Evolutionary conservation across 805 yeast genomes (phyloP).

Genomic region (Saccharomycopsis microspora): DNA sequence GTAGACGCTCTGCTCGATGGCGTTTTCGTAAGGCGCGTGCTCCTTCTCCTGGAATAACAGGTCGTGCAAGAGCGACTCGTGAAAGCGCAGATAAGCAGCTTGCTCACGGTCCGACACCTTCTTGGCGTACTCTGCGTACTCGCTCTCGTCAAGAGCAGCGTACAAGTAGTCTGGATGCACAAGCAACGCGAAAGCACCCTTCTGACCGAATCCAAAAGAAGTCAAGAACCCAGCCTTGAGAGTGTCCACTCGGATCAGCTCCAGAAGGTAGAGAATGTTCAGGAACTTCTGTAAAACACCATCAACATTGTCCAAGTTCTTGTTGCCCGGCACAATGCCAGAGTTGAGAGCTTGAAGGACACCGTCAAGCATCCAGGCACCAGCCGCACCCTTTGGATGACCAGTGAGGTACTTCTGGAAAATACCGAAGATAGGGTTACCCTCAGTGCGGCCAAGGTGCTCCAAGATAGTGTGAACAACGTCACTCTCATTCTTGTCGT

Average conservation of each 20-base stretch:
- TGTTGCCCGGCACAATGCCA: conserved; percentile 96
- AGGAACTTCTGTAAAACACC: conserved; percentile 70
- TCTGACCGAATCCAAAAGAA: conserved; percentile 98
- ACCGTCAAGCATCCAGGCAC: conserved; percentile 99
- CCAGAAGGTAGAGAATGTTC: conserved; percentile 87
- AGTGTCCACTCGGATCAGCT: conserved; percentile 90
- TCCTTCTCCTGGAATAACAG: conserved; percentile 88
- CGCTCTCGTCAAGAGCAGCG: conserved; percentile 62
- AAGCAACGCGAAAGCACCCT: conserved; percentile 93
- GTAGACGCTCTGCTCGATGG: conserved; percentile 82
- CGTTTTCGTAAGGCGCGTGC: conserved; percentile 84
- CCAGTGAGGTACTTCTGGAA: conserved; percentile 99
- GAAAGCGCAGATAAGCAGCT: conserved; percentile 89
- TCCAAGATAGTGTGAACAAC: conserved; percentile 86
- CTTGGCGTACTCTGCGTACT: conserved; percentile 58
- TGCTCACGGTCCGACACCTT: conserved; percentile 77
- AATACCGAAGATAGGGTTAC: conserved; percentile 95
- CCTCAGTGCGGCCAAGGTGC: conserved; percentile 93
- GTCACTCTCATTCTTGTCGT: conserved; percentile 94
- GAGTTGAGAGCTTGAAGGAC: conserved; percentile 84
- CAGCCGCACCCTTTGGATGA: conserved; percentile 99
- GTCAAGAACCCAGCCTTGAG: conserved; percentile 94
- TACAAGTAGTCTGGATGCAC: conserved; percentile 89
- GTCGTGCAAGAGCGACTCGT: conserved; percentile 86
- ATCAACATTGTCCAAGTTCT: conserved; percentile 97